These are phyloP conservation scores for Beauveria sp. DNA, from an alignment of 2,329 filamentous ascomycete species.

Conservation along the genomic window DNA sequence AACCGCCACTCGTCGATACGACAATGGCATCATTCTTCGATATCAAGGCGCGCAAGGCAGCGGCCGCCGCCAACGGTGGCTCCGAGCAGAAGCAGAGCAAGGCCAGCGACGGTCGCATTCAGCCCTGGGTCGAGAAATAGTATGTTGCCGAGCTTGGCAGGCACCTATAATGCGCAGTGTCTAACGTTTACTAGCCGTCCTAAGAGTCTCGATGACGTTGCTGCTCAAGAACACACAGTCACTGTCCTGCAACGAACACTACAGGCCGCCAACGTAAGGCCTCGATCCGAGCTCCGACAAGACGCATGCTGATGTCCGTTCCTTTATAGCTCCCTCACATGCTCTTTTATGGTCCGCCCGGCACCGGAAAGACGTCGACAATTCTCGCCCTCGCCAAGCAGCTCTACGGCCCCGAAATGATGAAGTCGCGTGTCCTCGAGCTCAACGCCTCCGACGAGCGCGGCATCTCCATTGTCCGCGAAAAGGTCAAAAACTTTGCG, in stretches of 20 bases:
- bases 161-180: background rate
- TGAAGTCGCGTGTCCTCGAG: constrained; percentile 91
- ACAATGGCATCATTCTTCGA: constrained; percentile 90
- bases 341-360: constrained; percentile 97
- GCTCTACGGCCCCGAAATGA: constrained; percentile 90
- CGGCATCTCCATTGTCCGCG: constrained; percentile 91
- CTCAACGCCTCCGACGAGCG: constrained; percentile 98
- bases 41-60: constrained; percentile 81
- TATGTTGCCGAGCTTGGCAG: constrained; percentile 34
- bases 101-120: constrained; percentile 53
- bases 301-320: background rate
- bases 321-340: constrained; percentile 75
- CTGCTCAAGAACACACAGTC: constrained; percentile 94
- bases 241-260: constrained; percentile 86
- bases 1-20: background rate
- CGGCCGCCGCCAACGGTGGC: constrained; percentile 55
- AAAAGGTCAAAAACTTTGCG: constrained; percentile 98
- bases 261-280: constrained; percentile 76
- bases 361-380: constrained; percentile 96
- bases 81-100: constrained; percentile 59
- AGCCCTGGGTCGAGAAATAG: constrained; percentile 99
- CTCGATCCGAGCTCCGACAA: background rate
- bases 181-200: constrained; percentile 59
- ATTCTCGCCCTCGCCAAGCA: constrained; percentile 96
- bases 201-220: constrained; percentile 88